Evolutionary conservation across 176 grass and related monocot species (phyloP).

Genomic region (Carex scoparia): DNA sequence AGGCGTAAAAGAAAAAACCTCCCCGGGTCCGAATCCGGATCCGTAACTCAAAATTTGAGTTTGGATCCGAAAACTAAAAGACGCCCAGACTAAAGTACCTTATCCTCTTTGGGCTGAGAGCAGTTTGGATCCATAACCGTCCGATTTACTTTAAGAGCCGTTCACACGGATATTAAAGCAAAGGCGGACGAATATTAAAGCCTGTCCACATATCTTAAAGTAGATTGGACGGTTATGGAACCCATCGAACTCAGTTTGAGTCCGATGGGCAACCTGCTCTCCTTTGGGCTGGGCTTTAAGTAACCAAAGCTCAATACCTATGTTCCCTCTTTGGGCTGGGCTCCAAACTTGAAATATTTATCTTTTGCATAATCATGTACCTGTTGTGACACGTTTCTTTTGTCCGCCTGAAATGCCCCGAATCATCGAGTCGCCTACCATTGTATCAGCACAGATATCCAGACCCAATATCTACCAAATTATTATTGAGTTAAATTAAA

Average conservation of each 20-base stretch:
- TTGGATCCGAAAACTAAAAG: no score
- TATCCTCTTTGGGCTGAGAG: background rate
- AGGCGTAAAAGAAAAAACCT: background rate
- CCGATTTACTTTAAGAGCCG: no score
- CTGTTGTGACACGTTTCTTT: slow-evolving; percentile 94
- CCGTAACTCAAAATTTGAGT: no score
- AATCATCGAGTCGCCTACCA: slow-evolving; percentile 91
- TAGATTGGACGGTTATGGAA: no score
- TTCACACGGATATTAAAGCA: no score
- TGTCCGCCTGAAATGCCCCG: slow-evolving; percentile 92
- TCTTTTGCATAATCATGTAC: slow-evolving; percentile 33
- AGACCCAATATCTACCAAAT: slow-evolving; percentile 69
- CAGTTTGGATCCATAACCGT: no score
- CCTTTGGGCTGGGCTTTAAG: background rate
- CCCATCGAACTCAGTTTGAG: no score
- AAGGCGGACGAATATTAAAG: no score
- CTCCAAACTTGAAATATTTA: background rate
- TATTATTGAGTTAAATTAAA: background rate
- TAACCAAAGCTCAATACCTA: background rate
- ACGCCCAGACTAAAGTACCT: background rate
- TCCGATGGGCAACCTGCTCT: no score
- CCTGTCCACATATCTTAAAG: no score
- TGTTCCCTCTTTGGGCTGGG: background rate
- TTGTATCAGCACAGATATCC: slow-evolving; percentile 89
- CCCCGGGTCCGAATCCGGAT: no score